Percentiles rank a stretch among this genome's conserved stretches.
phyloP scores from a whole-genome alignment of 1,284 basidiomycete species.

The Heterobasidion parviporum region DNA sequence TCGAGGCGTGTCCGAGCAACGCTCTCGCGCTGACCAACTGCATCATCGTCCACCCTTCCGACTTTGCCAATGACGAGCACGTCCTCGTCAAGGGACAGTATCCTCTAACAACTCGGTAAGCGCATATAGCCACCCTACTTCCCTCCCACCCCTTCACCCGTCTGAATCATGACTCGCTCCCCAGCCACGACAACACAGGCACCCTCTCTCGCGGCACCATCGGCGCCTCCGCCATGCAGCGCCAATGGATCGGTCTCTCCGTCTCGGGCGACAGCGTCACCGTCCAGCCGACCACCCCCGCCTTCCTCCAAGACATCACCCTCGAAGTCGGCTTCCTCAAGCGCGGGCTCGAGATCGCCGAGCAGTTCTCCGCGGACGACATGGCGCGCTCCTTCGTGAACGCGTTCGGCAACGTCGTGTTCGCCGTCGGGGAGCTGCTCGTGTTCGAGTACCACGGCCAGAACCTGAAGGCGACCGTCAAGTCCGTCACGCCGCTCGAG shows the following conservation, averaged over 20 bases:
- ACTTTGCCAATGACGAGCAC: constrained; percentile 69
- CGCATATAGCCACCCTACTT: background rate
- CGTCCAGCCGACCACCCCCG: constrained; percentile 47
- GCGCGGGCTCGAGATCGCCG: constrained; percentile 55
- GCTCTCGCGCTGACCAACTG: constrained; percentile 77
- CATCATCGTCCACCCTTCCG: constrained; percentile 68
- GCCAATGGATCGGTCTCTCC: constrained; percentile 85
- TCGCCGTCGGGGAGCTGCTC: constrained; percentile 69
- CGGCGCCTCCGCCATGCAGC: constrained; percentile 61
- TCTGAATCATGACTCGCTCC: background rate
- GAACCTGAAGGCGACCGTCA: constrained; percentile 71
- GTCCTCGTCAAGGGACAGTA: constrained; percentile 67
- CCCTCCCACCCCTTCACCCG: too few relatives aligned
- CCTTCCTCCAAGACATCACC: constrained; percentile 73
- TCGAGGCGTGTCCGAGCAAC: constrained; percentile 51
- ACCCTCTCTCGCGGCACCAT: constrained; percentile 55
- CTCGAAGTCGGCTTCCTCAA: constrained; percentile 73
- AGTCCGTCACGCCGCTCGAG: constrained; percentile 60
- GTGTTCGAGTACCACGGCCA: constrained; percentile 91
- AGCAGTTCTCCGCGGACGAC: constrained; percentile 80
- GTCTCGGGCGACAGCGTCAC: constrained; percentile 69
- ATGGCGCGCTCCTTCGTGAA: constrained; percentile 71
- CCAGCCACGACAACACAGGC: constrained; percentile 71
- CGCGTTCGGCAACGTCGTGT: constrained; percentile 56
- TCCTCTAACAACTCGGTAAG: constrained; percentile 63